Conservation (phyloP, 257 asterid species). For the Perilla frutescens region DNA sequence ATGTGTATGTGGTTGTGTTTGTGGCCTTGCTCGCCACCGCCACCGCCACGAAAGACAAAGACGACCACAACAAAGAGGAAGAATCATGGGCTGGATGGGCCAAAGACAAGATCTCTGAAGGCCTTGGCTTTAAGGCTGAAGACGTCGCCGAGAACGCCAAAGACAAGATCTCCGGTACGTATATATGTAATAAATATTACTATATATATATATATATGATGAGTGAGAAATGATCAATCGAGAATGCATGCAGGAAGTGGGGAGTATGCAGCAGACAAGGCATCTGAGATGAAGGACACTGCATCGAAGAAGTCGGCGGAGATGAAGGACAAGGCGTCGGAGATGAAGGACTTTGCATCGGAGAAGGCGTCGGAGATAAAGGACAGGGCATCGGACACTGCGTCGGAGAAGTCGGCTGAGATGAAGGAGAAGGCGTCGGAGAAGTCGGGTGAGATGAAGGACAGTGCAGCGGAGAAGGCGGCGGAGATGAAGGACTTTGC, state of each 20-base stretch:
- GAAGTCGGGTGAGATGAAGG: not conserved
- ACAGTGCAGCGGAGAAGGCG: not conserved
- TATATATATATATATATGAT: too few relatives aligned
- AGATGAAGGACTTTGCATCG: not conserved
- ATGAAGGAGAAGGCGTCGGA: not conserved
- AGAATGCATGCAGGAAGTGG: conserved; percentile 29
- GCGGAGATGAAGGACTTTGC: not conserved
- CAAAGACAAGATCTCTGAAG: conserved; percentile 56
- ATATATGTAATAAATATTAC: too few relatives aligned
- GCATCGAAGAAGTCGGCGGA: conserved; percentile 9
- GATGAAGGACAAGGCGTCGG: conserved; percentile 12
- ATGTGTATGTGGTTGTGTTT: not conserved
- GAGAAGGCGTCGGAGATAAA: not conserved
- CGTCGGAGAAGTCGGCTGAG: not conserved
- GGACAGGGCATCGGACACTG: not conserved
- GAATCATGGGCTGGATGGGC: conserved; percentile 78
- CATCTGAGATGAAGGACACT: not conserved
- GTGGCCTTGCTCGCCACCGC: not conserved
- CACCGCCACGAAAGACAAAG: not conserved
- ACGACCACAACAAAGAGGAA: not conserved
- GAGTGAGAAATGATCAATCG: not conserved
- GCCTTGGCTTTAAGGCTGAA: conserved; percentile 43
- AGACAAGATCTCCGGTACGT: conserved; percentile 36
- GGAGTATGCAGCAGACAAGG: conserved; percentile 24
- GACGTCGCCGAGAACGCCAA: conserved; percentile 35